Conservation (phyloP, 2,329 filamentous ascomycete genomes). For the Clonostachys chloroleuca region DNA sequence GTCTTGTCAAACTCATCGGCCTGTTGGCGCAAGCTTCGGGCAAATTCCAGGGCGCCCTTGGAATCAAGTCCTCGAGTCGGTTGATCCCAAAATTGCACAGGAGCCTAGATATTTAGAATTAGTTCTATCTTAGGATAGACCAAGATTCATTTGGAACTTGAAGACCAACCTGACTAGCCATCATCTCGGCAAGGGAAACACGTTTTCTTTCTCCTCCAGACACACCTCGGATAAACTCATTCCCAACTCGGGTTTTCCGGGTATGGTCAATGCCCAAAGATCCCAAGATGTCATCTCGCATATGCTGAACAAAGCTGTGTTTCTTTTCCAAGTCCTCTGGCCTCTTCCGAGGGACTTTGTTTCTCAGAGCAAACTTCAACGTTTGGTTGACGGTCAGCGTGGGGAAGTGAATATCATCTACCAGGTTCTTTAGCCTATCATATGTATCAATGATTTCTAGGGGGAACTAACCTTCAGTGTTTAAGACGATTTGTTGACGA, state of each 20-base stretch:
- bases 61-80: constrained; percentile 65
- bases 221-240: constrained; percentile 56
- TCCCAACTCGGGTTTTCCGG: constrained; percentile 59
- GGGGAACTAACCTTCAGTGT: constrained; percentile 16
- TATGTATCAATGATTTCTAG: too few relatives aligned
- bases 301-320: constrained; percentile 19
- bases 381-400: constrained; percentile 62
- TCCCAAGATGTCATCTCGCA: constrained; percentile 31
- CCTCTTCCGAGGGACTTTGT: constrained; percentile 54
- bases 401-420: constrained; percentile 57
- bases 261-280: constrained; percentile 64
- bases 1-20: constrained; percentile 62
- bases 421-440: neutral
- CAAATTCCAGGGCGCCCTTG: constrained; percentile 67
- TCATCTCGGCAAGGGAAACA: constrained; percentile 66
- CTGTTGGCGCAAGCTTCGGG: constrained; percentile 52
- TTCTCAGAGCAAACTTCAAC: constrained; percentile 57
- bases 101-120: neutral
- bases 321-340: constrained; percentile 24
- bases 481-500: constrained; percentile 21
- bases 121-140: neutral
- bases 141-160: neutral
- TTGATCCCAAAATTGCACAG: constrained; percentile 62
- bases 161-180: constrained; percentile 30
- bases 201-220: constrained; percentile 63